Conservation (phyloP, 2,329 filamentous ascomycete genomes). For the Aspergillus proliferans region DNA sequence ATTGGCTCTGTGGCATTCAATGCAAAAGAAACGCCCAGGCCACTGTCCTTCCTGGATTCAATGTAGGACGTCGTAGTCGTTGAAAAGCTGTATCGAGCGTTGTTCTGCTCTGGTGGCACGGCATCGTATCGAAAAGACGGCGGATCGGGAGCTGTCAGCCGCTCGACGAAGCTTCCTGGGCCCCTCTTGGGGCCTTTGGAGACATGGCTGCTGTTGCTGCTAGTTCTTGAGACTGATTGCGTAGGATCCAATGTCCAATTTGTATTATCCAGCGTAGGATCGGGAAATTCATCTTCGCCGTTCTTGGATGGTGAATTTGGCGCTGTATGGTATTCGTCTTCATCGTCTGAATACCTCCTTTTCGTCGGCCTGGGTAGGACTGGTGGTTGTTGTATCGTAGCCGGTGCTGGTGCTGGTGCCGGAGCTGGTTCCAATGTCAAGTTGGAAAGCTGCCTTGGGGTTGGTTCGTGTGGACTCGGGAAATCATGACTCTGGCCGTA, state of each 20-base stretch:
- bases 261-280: neutral
- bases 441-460: neutral
- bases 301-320: conserved; percentile 24
- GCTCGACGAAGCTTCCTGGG: conserved; percentile 13
- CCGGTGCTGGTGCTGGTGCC: neutral
- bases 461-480: neutral
- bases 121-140: conserved; percentile 12
- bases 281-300: neutral
- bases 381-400: neutral
- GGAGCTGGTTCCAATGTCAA: neutral
- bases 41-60: conserved; percentile 5
- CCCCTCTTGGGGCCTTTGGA: conserved; percentile 5
- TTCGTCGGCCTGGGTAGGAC: conserved; percentile 1
- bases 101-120: conserved; percentile 5
- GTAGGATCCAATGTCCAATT: neutral
- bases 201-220: neutral
- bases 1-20: conserved; percentile 21
- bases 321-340: conserved; percentile 25
- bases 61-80: conserved; percentile 16
- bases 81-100: conserved; percentile 17
- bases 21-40: conserved; percentile 19
- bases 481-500: neutral
- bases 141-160: conserved; percentile 11
- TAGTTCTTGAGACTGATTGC: neutral
- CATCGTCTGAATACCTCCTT: conserved; percentile 13